Evolutionary conservation across 441 rosid species (phyloP).

Genomic region (Croton laevigatus): DNA sequence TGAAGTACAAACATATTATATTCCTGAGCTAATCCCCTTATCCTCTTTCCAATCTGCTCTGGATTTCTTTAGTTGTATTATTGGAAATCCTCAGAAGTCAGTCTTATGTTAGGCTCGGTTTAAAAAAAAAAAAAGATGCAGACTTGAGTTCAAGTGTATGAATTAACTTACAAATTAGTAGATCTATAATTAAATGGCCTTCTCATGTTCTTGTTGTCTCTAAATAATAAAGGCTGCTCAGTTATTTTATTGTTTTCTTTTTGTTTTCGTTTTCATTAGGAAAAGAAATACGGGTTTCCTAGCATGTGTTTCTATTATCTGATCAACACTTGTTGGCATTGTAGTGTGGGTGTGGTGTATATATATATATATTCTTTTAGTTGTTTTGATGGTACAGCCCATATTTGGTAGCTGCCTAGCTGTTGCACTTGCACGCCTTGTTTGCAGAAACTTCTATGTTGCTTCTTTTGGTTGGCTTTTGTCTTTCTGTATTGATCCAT

Average conservation of each 20-base stretch:
- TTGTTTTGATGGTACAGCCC: constrained; percentile 31
- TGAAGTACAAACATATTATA: background rate
- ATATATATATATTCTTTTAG: constrained; percentile 15
- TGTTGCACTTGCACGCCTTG: constrained; percentile 36
- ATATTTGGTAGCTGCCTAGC: constrained; percentile 37
- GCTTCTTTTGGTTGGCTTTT: constrained; percentile 42
- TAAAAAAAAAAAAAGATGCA: background rate
- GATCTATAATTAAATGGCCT: no score
- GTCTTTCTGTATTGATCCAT: constrained; percentile 36
- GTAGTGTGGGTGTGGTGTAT: background rate
- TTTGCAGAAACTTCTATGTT: constrained; percentile 19
- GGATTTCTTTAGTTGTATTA: background rate
- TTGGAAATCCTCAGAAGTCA: background rate
- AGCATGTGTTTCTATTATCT: background rate
- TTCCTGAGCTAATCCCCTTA: background rate
- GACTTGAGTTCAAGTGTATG: background rate
- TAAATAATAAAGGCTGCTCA: background rate
- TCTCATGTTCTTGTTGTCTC: background rate
- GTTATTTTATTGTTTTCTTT: background rate
- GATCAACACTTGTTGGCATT: background rate
- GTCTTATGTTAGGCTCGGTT: background rate
- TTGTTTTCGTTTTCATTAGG: constrained; percentile 6
- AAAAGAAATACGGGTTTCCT: background rate
- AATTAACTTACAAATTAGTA: background rate
- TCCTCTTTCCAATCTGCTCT: background rate